These are phyloP conservation scores for Echium plantagineum DNA, from an alignment of 257 asterid genomes.

Conservation along the genomic window DNA sequence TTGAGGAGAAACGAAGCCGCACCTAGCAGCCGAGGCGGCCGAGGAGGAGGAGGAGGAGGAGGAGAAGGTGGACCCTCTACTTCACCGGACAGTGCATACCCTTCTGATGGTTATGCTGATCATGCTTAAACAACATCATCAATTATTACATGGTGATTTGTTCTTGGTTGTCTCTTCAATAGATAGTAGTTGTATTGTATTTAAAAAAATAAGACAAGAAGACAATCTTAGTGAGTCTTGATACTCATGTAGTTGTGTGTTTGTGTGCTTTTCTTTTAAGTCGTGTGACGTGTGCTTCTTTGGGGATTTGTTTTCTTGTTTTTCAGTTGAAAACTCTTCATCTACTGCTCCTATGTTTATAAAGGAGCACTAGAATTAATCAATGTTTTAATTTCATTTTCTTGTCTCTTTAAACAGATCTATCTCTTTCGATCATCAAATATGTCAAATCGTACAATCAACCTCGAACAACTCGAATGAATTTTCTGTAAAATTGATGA, in stretches of 20 bases:
- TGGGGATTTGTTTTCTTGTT: too few species aligned
- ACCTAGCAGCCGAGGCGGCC: neutral
- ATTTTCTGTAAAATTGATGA: too few species aligned
- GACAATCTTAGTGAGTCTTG: neutral
- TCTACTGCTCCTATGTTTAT: slow-evolving; percentile 5
- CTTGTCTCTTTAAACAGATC: too few species aligned
- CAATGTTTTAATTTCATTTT: neutral
- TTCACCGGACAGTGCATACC: slow-evolving; percentile 16
- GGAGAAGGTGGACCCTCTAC: slow-evolving; percentile 16
- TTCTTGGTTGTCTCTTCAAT: neutral
- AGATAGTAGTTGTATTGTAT: neutral
- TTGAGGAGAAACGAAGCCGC: slow-evolving; percentile 3
- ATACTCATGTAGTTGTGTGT: neutral
- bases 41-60: slow-evolving; percentile 7
- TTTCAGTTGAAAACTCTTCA: neutral
- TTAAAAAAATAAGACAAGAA: neutral
- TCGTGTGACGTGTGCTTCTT: neutral
- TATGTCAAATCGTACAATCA: too few species aligned
- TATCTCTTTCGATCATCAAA: too few species aligned
- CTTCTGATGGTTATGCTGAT: slow-evolving; percentile 9
- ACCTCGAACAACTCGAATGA: too few species aligned
- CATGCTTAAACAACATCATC: neutral
- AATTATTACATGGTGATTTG: neutral
- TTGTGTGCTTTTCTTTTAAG: slow-evolving; percentile 1
- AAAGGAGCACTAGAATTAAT: slow-evolving; percentile 5